Percentiles rank a stretch among this genome's conserved stretches.
phyloP scores from a whole-genome alignment of 768 basidiomycete species.

The Coprinellus micaceus region DNA sequence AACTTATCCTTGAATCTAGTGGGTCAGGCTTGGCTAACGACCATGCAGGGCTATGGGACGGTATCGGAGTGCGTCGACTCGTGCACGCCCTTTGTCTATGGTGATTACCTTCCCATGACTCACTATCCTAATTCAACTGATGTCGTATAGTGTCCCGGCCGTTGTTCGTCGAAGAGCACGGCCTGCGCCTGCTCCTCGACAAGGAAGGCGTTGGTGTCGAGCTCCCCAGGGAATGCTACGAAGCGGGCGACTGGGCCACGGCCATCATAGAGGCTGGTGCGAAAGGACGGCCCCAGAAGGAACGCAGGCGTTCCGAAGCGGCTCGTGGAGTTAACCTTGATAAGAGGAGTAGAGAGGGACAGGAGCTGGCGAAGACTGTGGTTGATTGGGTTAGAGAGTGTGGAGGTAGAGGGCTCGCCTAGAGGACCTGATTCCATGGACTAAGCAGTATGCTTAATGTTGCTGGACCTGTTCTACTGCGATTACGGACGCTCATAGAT shows the following conservation, averaged over 20 bases:
- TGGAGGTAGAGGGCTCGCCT: not conserved
- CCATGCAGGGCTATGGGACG: conserved; percentile 68
- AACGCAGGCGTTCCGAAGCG: conserved; percentile 41
- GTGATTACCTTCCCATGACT: conserved; percentile 31
- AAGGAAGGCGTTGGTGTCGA: conserved; percentile 67
- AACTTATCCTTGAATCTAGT: too few species aligned
- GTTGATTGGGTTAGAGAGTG: conserved; percentile 45
- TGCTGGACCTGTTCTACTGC: too few species aligned
- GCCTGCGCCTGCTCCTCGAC: conserved; percentile 60
- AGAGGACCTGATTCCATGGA: too few species aligned
- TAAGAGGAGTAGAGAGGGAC: conserved; percentile 38
- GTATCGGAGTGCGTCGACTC: conserved; percentile 77
- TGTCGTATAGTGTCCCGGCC: conserved; percentile 60
- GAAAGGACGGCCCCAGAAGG: conserved; percentile 46
- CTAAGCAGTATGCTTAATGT: too few species aligned
- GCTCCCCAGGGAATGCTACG: conserved; percentile 60
- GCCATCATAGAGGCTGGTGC: conserved; percentile 57
- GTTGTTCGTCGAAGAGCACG: conserved; percentile 78
- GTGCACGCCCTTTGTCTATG: conserved; percentile 75
- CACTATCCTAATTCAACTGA: conserved; percentile 3
- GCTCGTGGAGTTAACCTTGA: conserved; percentile 34
- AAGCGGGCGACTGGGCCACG: conserved; percentile 68
- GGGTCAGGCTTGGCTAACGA: conserved; percentile 1
- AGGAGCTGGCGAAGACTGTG: conserved; percentile 44
- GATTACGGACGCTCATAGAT: too few species aligned